A percentile compares a stretch with the other conserved stretches of the same genome.
Conservation (phyloP, 352 stramenopile species). For the Thalassiosira mediterranea region DNA sequence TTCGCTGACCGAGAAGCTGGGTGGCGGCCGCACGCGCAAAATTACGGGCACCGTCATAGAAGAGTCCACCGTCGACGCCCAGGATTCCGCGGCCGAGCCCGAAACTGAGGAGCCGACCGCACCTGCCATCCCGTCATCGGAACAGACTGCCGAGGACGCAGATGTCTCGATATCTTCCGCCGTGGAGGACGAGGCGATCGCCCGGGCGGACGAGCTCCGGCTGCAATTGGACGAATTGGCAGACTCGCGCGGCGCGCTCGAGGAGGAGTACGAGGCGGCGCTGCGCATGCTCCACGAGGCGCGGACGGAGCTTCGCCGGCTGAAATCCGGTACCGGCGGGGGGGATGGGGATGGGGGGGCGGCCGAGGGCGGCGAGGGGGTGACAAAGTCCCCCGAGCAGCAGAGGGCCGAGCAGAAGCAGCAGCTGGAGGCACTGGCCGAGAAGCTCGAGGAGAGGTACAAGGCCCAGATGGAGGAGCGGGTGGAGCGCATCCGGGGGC, state of each 20-base stretch:
- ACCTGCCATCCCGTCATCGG: too few species aligned
- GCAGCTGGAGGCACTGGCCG: constrained; percentile 25
- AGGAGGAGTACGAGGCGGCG: constrained; percentile 47
- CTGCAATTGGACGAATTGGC: constrained; percentile 22
- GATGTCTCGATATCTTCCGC: too few species aligned
- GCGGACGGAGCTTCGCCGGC: constrained; percentile 31
- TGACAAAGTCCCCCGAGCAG: not conserved
- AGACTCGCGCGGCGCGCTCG: constrained; percentile 27
- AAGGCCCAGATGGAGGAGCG: constrained; percentile 44
- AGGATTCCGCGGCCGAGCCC: too few species aligned
- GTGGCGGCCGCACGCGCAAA: too few species aligned
- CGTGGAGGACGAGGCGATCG: not conserved
- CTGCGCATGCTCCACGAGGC: constrained; percentile 53
- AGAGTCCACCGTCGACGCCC: too few species aligned
- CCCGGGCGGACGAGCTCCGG: constrained; percentile 8
- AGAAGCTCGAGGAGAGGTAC: constrained; percentile 38
- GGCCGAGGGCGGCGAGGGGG: constrained; percentile 7
- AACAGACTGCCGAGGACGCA: too few species aligned
- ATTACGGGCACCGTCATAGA: too few species aligned
- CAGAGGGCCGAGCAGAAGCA: not conserved
- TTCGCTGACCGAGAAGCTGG: too few species aligned
- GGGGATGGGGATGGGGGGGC: not conserved
- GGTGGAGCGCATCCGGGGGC: constrained; percentile 22
- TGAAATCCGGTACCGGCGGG: constrained; percentile 17
- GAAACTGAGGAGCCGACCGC: too few species aligned